phyloP scores from a whole-genome alignment of 2,329 filamentous ascomycete genomes.

The Curvularia verruculosa region DNA sequence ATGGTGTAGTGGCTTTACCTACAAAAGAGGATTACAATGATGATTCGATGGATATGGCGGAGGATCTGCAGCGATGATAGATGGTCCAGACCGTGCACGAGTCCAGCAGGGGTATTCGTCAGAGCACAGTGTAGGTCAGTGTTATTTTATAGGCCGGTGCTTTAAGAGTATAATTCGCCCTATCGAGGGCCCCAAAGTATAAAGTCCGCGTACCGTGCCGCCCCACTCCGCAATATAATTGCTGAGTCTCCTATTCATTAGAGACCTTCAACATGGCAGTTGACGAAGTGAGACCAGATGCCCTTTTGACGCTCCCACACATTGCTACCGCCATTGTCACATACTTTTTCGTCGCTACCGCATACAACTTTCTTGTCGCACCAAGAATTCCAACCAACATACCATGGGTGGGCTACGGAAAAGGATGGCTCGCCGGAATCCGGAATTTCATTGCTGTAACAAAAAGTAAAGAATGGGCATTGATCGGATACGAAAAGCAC shows the following conservation, averaged over 20 bases:
- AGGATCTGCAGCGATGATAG: neutral
- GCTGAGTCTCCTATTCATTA: neutral
- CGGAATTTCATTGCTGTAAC: conserved; percentile 30
- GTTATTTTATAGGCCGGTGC: neutral
- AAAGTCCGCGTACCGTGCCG: neutral
- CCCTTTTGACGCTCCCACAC: conserved; percentile 5
- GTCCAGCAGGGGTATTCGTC: neutral
- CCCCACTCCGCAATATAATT: neutral
- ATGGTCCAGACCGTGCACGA: neutral
- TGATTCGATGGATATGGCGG: neutral
- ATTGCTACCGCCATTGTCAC: conserved; percentile 22
- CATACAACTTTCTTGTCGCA: conserved; percentile 20
- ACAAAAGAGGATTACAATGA: neutral
- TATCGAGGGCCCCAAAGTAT: neutral
- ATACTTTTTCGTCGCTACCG: conserved; percentile 21
- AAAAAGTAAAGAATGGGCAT: conserved; percentile 32
- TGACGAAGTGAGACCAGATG: neutral
- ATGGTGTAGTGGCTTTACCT: neutral
- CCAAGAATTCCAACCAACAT: conserved; percentile 26
- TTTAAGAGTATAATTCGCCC: neutral
- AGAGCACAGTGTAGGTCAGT: neutral
- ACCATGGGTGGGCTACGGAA: conserved; percentile 37
- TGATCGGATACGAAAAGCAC: conserved; percentile 32
- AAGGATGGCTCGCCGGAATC: conserved; percentile 26
- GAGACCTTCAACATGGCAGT: conserved; percentile 1